Conservation (phyloP, 164 flowering plant species). For the Tetracentron sinense region DNA sequence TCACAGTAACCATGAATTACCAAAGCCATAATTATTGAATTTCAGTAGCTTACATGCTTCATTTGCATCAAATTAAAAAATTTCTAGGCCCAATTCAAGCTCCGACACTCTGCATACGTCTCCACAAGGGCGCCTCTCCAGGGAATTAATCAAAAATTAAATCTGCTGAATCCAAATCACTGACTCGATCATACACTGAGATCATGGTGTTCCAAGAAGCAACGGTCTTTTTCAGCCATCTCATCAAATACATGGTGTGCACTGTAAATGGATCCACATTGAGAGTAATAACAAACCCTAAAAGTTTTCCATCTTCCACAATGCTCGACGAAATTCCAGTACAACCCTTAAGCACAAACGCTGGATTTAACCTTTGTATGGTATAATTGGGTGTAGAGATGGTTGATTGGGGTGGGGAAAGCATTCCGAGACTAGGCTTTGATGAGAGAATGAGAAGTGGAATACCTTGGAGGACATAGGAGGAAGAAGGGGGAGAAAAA, state of each 20-base stretch:
- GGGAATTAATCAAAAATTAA: constrained; percentile 31
- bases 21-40: constrained; percentile 50
- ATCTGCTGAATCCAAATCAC: constrained; percentile 35
- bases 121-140: constrained; percentile 41
- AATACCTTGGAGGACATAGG: too few species aligned
- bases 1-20: constrained; percentile 47
- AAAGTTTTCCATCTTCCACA: constrained; percentile 9
- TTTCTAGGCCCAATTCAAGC: constrained; percentile 30
- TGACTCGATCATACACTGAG: constrained; percentile 33
- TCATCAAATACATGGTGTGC: constrained; percentile 42
- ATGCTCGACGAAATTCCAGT: constrained; percentile 17
- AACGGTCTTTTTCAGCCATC: constrained; percentile 32
- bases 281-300: constrained; percentile 19
- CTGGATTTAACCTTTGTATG: constrained; percentile 21
- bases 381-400: constrained; percentile 36
- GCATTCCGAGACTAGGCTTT: constrained; percentile 38
- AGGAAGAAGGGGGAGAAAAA: too few species aligned
- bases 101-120: constrained; percentile 53
- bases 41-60: constrained; percentile 45
- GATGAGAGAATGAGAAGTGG: too few species aligned
- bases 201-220: constrained; percentile 53
- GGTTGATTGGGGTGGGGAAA: constrained; percentile 33
- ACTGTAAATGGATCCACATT: constrained; percentile 28
- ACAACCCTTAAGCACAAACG: constrained; percentile 47
- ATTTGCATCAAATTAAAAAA: constrained; percentile 33